Evolutionary conservation across 2,329 filamentous ascomycete genomes (phyloP).

Genomic region (Fusarium armeniacum): DNA sequence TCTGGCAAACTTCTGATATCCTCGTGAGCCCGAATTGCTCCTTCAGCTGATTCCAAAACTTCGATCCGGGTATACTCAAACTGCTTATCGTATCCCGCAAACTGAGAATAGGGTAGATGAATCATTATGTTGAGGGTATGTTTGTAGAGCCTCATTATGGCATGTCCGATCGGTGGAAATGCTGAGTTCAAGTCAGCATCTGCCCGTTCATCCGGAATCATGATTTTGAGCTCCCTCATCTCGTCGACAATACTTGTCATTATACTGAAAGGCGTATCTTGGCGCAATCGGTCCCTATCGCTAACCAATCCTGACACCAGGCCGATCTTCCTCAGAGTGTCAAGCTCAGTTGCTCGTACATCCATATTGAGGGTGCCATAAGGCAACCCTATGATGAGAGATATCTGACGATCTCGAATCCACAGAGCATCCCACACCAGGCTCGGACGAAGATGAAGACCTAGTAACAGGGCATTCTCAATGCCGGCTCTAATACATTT

Average conservation of each 20-base stretch:
- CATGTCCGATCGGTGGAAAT: constrained; percentile 33
- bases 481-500: constrained; percentile 64
- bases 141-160: constrained; percentile 57
- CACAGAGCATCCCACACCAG: constrained; percentile 58
- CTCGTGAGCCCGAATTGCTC: constrained; percentile 56
- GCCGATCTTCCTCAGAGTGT: constrained; percentile 35
- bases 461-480: constrained; percentile 65
- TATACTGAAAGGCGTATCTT: constrained; percentile 6
- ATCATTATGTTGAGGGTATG: constrained; percentile 57
- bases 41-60: constrained; percentile 59
- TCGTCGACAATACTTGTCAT: constrained; percentile 23
- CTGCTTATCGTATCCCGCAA: constrained; percentile 53
- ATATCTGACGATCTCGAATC: constrained; percentile 59
- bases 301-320: constrained; percentile 22
- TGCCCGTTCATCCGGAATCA: constrained; percentile 34
- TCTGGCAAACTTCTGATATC: constrained; percentile 46
- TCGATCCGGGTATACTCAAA: constrained; percentile 55
- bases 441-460: constrained; percentile 57
- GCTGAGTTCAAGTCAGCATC: background rate
- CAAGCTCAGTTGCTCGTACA: background rate
- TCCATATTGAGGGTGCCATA: background rate
- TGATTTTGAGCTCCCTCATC: constrained; percentile 59
- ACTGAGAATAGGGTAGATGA: constrained; percentile 63
- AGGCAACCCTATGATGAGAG: constrained; percentile 31
- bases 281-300: constrained; percentile 18